Evolutionary conservation across 1,284 basidiomycete species (phyloP), one percentile per base, ranked within the genome.

Genomic region (Ganoderma meredithae): DNA sequence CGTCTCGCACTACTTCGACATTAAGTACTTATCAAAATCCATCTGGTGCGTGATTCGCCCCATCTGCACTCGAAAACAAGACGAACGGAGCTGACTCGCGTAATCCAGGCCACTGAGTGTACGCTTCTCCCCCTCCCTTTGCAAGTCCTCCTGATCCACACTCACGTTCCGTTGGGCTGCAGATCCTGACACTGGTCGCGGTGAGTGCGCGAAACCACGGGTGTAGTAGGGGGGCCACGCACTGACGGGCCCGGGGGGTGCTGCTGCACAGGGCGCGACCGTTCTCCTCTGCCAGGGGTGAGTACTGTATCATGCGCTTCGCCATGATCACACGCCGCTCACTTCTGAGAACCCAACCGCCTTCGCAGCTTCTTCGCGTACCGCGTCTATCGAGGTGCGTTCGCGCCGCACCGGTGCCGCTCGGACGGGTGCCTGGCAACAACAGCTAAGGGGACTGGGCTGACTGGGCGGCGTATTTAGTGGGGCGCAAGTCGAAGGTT

Each of bases 351-450:
- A 12, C 25, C 13, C 9, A 52, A 52, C 25, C 47, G 47, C 47
- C 47, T 52, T 25, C 47, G 47, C 47, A 52, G 47, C 47, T 52
- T 52, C 22, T 52, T 52, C 22, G 47, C 47, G 5, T 52, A 52
- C 47, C 47, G 47, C 47, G 47, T 52, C 47, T 52, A 52, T 52
- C 47, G 47, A 52, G 47, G 47, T 52, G 47, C 22, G 47, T 52
- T 25, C 47, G 47, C 47, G n/a, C 25, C 47, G 22, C 47, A 52
- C 25, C 22, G 22, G 47, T 52, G 47, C 10, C 47, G 22, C 13
- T 31, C 31, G 31, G 22, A 52, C 10, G 22, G 22, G 47, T 52
- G 39, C 33, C 31, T 52, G 12, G 41, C 31, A n/a, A 10, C 17
- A 13, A 13, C 17, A 13, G 8, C 7, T 25, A 31, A 31, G 1